These are phyloP conservation scores for Torulaspora quercuum DNA, from an alignment of 805 yeast species.

Conservation along the genomic window DNA sequence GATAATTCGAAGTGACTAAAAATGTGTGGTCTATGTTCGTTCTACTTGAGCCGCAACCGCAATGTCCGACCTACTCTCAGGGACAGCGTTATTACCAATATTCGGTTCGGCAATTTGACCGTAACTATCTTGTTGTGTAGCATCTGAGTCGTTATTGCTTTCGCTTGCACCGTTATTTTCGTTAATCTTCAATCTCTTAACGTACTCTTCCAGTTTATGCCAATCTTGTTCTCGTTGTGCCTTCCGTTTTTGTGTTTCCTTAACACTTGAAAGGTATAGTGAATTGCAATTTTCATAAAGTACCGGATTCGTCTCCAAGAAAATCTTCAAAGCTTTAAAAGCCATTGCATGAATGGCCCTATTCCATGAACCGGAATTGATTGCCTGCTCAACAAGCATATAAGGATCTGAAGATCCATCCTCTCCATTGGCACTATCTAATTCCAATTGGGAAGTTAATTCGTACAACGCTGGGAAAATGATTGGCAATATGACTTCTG, in stretches of 20 bases:
- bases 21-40: conserved; percentile 1
- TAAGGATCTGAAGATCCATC: conserved; percentile 36
- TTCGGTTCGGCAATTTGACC: not conserved
- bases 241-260: conserved; percentile 65
- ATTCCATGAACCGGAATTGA: conserved; percentile 77
- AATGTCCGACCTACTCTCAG: not conserved
- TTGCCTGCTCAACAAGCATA: conserved; percentile 39
- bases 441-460: conserved; percentile 50
- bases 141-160: not conserved
- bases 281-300: conserved; percentile 91
- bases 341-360: conserved; percentile 89
- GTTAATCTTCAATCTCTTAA: conserved; percentile 34
- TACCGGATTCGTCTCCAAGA: conserved; percentile 88
- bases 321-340: conserved; percentile 83
- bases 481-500: conserved; percentile 88
- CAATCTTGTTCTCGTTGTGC: conserved; percentile 64
- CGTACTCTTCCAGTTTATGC: conserved; percentile 64
- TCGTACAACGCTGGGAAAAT: conserved; percentile 88
- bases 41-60: conserved; percentile 2
- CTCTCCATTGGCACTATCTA: conserved; percentile 31
- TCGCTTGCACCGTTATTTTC: conserved; percentile 8
- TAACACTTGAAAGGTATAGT: conserved; percentile 73
- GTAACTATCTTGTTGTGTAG: not conserved
- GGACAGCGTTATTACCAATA: not conserved
- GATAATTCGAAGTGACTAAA: too few species aligned